Base-by-base conservation (phyloP, 305 asterid species). In the Ilex paraguariensis region DNA sequence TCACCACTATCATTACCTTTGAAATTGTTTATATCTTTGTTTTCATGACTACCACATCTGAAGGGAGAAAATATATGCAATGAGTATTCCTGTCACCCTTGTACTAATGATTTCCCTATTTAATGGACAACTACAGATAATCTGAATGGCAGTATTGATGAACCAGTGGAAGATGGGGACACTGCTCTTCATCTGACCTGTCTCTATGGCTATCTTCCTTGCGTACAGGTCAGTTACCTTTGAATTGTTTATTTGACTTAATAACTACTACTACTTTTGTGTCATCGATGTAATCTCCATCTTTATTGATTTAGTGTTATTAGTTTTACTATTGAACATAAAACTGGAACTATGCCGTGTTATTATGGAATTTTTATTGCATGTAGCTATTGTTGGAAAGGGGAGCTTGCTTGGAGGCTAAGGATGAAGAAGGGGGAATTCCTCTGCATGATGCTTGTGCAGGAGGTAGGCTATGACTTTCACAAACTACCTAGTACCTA, bases 371-470 rank as follows among this genome's bases (percentile, higher is more conserved):
- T 56, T 13, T 51, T 60, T 39, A 45, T 61, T 56, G 40, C 28
- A 10, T 60, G 63, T 88, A 93, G 99, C 81, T 84, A 76, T 70
- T 93, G 76, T 59, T 93, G 80, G 95, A 88, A 71, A 85, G 88
- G 56, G 96, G 97, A 67, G 95, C 99, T 58, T 77, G 79, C 64
- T 39, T 93, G 78, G 96, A 86, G 73, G 85, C 84, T 1, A 88
- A 82, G 80, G 99, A 93, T 52, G 99, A 86, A 63, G 97, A 90
- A 67, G 95, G 95, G 45, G 99, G 87, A 61, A 80, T 90, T 62
- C 97, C 99, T 3, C 77, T 93, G 85, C 99, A 93, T 66, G 97
- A 93, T 78, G 96, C 99, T 59, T 86, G 95, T 79, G 99, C 99
- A 31, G 99, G 99, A 77, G 97, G 97, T 90, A 48, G 11, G 52